phyloP scores from a whole-genome alignment of 345 rosid genomes.

The Abelmoschus esculentus region DNA sequence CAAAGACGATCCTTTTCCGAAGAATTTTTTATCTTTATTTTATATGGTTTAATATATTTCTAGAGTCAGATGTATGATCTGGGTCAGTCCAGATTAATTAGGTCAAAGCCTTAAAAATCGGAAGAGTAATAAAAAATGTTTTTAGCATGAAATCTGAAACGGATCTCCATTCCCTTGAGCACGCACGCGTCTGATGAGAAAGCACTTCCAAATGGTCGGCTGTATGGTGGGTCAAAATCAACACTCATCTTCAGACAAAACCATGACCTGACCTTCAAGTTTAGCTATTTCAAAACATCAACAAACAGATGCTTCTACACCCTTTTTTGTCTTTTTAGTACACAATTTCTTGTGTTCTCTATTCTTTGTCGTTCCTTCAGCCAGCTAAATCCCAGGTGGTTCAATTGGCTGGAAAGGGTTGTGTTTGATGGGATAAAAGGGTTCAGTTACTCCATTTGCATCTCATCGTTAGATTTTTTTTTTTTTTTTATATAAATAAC shows the following conservation, averaged over 20 bases:
- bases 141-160: background rate
- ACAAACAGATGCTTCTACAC: too few species aligned
- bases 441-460: background rate
- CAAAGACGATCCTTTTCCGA: too few species aligned
- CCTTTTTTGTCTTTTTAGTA: background rate
- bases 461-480: background rate
- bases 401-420: background rate
- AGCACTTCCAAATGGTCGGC: background rate
- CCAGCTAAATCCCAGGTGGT: background rate
- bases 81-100: too few species aligned
- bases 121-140: too few species aligned
- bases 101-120: too few species aligned
- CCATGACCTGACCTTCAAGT: too few species aligned
- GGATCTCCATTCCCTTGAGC: background rate
- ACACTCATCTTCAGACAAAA: background rate
- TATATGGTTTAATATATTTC: too few species aligned
- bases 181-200: background rate
- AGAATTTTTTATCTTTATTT: too few species aligned
- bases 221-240: background rate
- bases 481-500: too few species aligned
- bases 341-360: background rate
- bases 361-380: background rate
- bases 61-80: too few species aligned
- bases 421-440: background rate
- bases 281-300: background rate